Percentiles rank a stretch among this genome's conserved stretches.
These are phyloP conservation scores for Cercospora sp. DNA, from an alignment of 2,329 filamentous ascomycete genomes.

Conservation along the genomic window DNA sequence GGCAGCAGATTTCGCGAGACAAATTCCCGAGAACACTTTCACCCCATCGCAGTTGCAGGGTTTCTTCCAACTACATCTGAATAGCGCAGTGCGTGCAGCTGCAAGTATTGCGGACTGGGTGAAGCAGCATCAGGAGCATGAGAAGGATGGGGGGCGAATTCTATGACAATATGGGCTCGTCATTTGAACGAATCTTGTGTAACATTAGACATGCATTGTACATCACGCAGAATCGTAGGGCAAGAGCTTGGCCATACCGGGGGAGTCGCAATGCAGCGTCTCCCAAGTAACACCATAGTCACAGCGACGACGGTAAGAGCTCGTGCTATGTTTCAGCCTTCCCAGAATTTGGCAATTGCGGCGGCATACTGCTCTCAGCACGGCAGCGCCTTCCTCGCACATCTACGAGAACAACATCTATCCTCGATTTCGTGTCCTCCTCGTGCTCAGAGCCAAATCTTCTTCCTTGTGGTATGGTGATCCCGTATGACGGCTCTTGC, in stretches of 20 bases:
- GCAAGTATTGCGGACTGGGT: slow-evolving; percentile 26
- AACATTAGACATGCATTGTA: neutral
- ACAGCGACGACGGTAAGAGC: too few relatives aligned
- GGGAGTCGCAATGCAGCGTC: neutral
- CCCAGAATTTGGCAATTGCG: neutral
- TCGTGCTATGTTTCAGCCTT: neutral
- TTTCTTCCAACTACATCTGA: slow-evolving; percentile 30
- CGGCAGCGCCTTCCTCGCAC: neutral
- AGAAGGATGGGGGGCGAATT: neutral
- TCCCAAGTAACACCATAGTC: neutral
- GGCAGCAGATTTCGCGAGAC: slow-evolving; percentile 23
- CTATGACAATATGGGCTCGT: neutral
- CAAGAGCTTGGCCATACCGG: neutral
- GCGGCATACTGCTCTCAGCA: neutral
- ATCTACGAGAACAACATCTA: neutral
- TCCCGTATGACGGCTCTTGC: neutral
- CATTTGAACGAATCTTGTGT: neutral
- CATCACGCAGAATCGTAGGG: neutral
- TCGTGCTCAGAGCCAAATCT: neutral
- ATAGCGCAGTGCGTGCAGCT: slow-evolving; percentile 25
- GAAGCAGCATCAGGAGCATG: slow-evolving; percentile 12
- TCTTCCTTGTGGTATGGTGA: neutral
- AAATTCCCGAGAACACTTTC: slow-evolving; percentile 29
- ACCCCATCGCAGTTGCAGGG: slow-evolving; percentile 31
- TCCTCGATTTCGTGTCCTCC: neutral